A percentile compares a stretch with the other conserved stretches of the same genome.
Conservation (phyloP, 2,329 filamentous ascomycete species). For the Beauveria australis region DNA sequence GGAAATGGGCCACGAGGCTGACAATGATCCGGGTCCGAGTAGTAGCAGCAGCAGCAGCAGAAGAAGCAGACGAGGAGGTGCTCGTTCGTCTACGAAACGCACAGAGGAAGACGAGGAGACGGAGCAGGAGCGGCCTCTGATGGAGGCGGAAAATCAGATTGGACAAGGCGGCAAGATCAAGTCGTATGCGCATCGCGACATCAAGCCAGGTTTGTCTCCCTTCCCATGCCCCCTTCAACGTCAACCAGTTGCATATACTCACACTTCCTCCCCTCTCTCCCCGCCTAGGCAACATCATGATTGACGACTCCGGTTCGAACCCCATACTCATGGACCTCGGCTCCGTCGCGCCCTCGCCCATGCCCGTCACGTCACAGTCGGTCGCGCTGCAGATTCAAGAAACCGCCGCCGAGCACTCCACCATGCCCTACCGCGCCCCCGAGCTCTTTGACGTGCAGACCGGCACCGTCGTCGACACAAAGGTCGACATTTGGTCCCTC, state of each 20-base stretch:
- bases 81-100: constrained; percentile 19
- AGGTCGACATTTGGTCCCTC: constrained; percentile 95
- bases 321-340: constrained; percentile 98
- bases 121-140: constrained; percentile 72
- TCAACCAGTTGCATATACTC: not conserved
- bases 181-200: constrained; percentile 90
- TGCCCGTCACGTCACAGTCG: constrained; percentile 81
- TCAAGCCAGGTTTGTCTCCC: constrained; percentile 71
- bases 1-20: constrained; percentile 40
- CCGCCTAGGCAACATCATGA: constrained; percentile 82
- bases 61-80: not conserved
- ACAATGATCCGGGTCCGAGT: constrained; percentile 29
- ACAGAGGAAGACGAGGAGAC: constrained; percentile 61
- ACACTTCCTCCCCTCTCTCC: not conserved
- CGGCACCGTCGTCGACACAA: constrained; percentile 83
- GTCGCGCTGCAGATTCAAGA: constrained; percentile 90
- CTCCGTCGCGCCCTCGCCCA: constrained; percentile 78
- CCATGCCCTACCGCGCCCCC: constrained; percentile 96
- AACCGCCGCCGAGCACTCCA: constrained; percentile 89
- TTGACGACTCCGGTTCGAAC: constrained; percentile 77
- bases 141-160: constrained; percentile 65
- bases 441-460: constrained; percentile 98
- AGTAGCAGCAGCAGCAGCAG: constrained; percentile 25
- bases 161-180: constrained; percentile 59
- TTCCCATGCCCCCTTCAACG: not conserved